Base-by-base conservation (phyloP, 2,329 filamentous ascomycete species). In the Trichoderma arundinaceum region DNA sequence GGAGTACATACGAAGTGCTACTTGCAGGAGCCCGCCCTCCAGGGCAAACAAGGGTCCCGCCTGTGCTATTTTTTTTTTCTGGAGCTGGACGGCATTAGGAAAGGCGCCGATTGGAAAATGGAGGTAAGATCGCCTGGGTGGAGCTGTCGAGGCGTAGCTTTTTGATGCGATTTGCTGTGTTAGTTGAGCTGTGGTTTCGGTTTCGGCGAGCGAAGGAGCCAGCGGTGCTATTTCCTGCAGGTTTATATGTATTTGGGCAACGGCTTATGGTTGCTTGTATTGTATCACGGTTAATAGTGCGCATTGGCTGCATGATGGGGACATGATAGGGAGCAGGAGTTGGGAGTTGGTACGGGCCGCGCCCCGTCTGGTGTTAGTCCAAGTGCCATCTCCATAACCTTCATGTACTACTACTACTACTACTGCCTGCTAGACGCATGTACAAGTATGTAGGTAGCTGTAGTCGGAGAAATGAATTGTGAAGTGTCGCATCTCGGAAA, bases 51-150 rank as follows among this genome's bases (percentile, higher is more conserved):
- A 38, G 44, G 57, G 57, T 49, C 44, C 44, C 19, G 46, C 43
- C 43, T 38, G 52, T 61, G 46, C 22, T 15, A 9, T 38, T 13
- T 53, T 15, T 41, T 35, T 38, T 35, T 44, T 35, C 44, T 58
- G 62, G 53, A 51, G 43, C 62, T 49, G 64, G 46, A 22, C 46
- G 46, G 41, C 39, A 66, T 74, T 70, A 48, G 74, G 72, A 69
- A 73, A 73, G 69, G 74, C 68, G 73, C 67, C 71, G 73, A 74
- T 75, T 68, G 64, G 66, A 73, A 61, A 71, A 68, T 71, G 72
- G 74, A 75, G 69, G 43, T 74, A 72, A 62, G 74, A 76, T 76
- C 74, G 72, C 68, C 63, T 48, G 46, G 39, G 52, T 57, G 62
- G 62, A 65, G 53, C 44, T 58, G n/a, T 32, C 15, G 19, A 10